These are phyloP conservation scores for Coemansia sp. DNA, from an alignment of 192 early-diverging fungal species.

Conservation along the genomic window DNA sequence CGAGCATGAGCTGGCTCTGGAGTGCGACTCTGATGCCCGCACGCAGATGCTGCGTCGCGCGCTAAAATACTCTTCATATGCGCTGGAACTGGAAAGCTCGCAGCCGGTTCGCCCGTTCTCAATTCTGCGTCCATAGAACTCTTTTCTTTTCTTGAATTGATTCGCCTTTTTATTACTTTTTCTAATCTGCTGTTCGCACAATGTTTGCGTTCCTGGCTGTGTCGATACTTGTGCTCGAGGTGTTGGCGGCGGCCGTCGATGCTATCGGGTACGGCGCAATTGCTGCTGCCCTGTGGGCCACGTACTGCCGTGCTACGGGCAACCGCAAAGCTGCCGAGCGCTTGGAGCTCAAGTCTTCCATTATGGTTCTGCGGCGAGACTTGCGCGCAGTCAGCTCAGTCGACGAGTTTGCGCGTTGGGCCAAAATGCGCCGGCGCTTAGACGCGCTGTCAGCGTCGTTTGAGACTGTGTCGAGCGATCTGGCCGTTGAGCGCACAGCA, in stretches of 20 bases:
- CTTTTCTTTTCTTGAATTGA: not conserved
- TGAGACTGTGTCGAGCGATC: slow-evolving; percentile 62
- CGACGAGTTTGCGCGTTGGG: slow-evolving; percentile 93
- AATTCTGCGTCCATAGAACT: slow-evolving; percentile 14
- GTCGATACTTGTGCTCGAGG: slow-evolving; percentile 61
- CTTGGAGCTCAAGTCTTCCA: slow-evolving; percentile 60
- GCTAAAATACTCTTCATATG: slow-evolving; percentile 42
- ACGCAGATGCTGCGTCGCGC: slow-evolving; percentile 28
- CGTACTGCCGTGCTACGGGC: slow-evolving; percentile 34
- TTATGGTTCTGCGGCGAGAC: slow-evolving; percentile 63
- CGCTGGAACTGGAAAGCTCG: slow-evolving; percentile 50
- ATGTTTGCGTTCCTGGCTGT: slow-evolving; percentile 56
- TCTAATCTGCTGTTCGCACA: not conserved
- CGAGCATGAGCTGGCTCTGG: slow-evolving; percentile 48
- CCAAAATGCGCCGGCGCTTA: slow-evolving; percentile 77
- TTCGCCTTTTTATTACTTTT: not conserved
- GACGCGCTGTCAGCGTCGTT: slow-evolving; percentile 72
- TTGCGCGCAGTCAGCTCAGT: slow-evolving; percentile 70
- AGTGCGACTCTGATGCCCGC: slow-evolving; percentile 7
- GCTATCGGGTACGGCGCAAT: slow-evolving; percentile 57
- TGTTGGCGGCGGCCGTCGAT: slow-evolving; percentile 60
- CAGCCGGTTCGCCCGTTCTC: slow-evolving; percentile 48
- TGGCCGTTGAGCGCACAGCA: slow-evolving; percentile 63
- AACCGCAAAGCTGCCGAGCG: slow-evolving; percentile 54
- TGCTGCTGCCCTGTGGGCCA: slow-evolving; percentile 37